These are phyloP conservation scores for Eucalyptus microcorys DNA, from an alignment of 345 rosid genomes.

Conservation along the genomic window DNA sequence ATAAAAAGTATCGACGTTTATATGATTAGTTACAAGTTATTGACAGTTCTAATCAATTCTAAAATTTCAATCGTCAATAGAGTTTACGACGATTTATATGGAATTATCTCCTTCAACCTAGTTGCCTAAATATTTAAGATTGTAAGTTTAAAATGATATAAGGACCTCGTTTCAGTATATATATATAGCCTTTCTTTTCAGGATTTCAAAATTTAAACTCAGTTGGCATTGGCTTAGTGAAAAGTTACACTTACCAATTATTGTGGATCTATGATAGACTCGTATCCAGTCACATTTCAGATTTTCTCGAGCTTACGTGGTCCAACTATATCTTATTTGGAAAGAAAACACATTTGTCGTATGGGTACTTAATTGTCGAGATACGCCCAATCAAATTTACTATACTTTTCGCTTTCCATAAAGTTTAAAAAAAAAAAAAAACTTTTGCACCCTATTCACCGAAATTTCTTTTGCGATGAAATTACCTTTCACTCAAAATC, in stretches of 20 bases:
- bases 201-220: not conserved
- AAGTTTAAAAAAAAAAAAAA: no score
- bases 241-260: no score
- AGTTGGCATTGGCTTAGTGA: not conserved
- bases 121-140: not conserved
- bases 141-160: not conserved
- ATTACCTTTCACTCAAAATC: no score
- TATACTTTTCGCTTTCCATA: not conserved
- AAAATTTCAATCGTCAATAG: not conserved
- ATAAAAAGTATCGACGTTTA: no score
- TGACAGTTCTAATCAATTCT: no score
- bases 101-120: not conserved
- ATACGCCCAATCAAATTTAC: not conserved
- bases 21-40: not conserved
- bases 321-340: not conserved
- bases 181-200: not conserved
- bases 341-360: not conserved
- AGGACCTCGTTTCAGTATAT: not conserved
- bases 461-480: rapidly evolving
- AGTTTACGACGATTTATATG: not conserved
- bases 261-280: not conserved
- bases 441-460: no score
- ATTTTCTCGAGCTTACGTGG: not conserved
- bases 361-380: not conserved
- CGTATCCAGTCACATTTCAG: not conserved